phyloP scores from a whole-genome alignment of 2,329 filamentous ascomycete genomes.

The Rosellinia necatrix region DNA sequence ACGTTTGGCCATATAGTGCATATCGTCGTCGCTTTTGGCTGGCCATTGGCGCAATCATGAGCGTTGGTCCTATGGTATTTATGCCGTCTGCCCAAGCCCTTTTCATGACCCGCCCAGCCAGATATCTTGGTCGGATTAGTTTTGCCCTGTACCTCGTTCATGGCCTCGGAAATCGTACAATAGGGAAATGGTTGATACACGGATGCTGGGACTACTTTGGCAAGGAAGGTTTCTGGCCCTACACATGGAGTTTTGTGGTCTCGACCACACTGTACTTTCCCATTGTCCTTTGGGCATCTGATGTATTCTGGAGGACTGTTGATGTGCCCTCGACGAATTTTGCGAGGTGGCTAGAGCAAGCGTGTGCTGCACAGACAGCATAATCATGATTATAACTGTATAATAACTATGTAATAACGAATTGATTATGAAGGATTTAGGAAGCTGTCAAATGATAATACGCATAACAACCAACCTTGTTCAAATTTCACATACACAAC shows the following conservation, averaged over 20 bases:
- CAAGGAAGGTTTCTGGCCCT: conserved; percentile 34
- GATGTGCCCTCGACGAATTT: conserved; percentile 37
- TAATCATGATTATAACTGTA: neutral
- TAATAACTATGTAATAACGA: neutral
- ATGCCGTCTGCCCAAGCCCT: conserved; percentile 8
- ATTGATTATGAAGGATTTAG: neutral
- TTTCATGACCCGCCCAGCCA: conserved; percentile 44
- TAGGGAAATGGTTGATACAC: conserved; percentile 35
- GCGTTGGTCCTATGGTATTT: conserved; percentile 29
- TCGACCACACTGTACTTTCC: conserved; percentile 36
- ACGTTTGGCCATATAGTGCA: conserved; percentile 38
- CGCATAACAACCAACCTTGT: neutral
- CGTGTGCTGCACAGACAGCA: conserved; percentile 21
- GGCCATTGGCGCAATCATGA: conserved; percentile 43
- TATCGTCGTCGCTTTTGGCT: conserved; percentile 41
- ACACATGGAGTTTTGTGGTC: conserved; percentile 33
- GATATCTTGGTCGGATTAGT: conserved; percentile 61
- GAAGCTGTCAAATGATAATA: neutral
- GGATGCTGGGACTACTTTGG: conserved; percentile 42
- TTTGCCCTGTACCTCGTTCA: conserved; percentile 65
- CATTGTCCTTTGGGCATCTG: conserved; percentile 54
- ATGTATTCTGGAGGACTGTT: conserved; percentile 50
- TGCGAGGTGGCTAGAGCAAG: conserved; percentile 37
- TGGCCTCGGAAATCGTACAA: conserved; percentile 45
- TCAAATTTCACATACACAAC: no score